phyloP scores from a whole-genome alignment of 192 early-diverging fungal species.

The Podila horticola region DNA sequence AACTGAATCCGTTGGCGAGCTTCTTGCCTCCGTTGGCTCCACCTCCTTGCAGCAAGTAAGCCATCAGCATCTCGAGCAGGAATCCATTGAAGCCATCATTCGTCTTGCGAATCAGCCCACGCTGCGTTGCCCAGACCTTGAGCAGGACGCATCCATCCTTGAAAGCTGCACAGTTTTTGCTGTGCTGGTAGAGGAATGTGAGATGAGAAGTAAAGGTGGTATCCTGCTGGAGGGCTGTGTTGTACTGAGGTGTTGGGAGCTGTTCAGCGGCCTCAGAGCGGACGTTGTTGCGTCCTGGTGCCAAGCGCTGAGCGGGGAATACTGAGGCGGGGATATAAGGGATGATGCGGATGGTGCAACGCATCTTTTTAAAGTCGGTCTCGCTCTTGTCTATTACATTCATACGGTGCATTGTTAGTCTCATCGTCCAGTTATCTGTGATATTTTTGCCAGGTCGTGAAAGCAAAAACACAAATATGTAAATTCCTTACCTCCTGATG shows the following conservation, averaged over 20 bases:
- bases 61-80: slow-evolving; percentile 88
- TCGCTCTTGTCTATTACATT: slow-evolving; percentile 61
- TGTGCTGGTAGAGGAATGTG: slow-evolving; percentile 80
- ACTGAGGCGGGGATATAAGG: slow-evolving; percentile 73
- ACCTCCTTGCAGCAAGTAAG: slow-evolving; percentile 78
- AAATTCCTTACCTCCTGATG: slow-evolving; percentile 56
- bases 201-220: slow-evolving; percentile 78
- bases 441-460: neutral
- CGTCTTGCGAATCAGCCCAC: slow-evolving; percentile 61
- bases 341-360: slow-evolving; percentile 80
- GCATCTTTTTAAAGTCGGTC: slow-evolving; percentile 72
- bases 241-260: slow-evolving; percentile 90
- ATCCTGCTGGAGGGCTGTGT: slow-evolving; percentile 84
- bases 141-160: slow-evolving; percentile 81
- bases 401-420: too few species aligned
- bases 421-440: too few species aligned
- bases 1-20: slow-evolving; percentile 75
- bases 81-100: slow-evolving; percentile 77
- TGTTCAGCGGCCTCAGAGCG: slow-evolving; percentile 61
- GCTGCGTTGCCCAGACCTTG: slow-evolving; percentile 89
- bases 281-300: slow-evolving; percentile 86
- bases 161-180: slow-evolving; percentile 78
- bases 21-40: slow-evolving; percentile 66
- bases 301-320: slow-evolving; percentile 76
- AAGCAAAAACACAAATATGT: neutral